Conservation (phyloP, 75 land plant genomes). For the Sequoia sempervirens region DNA sequence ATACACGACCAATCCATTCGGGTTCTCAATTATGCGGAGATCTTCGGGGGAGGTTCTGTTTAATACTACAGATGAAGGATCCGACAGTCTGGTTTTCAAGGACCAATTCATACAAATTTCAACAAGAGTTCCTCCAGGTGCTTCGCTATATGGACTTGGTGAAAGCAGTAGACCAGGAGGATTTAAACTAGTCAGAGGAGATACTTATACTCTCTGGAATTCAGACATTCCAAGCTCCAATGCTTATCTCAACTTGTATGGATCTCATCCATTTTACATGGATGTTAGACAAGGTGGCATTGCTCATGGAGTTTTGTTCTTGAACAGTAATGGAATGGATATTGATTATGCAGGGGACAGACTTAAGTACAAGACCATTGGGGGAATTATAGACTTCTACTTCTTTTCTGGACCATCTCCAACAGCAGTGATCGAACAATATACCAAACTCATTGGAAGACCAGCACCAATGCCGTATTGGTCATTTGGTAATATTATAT, state of each 20-base stretch:
- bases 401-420: constrained; percentile 81
- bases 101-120: constrained; percentile 89
- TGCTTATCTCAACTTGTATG: constrained; percentile 22
- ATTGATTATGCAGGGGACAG: constrained; percentile 40
- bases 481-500: constrained; percentile 52
- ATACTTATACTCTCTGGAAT: constrained; percentile 58
- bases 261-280: constrained; percentile 73
- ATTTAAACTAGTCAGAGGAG: constrained; percentile 12
- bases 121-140: constrained; percentile 42
- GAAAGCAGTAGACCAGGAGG: constrained; percentile 61
- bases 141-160: constrained; percentile 77
- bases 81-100: constrained; percentile 57
- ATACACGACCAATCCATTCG: constrained; percentile 53
- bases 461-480: constrained; percentile 93
- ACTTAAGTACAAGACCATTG: constrained; percentile 65
- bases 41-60: constrained; percentile 51
- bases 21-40: constrained; percentile 46
- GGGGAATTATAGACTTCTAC: constrained; percentile 79
- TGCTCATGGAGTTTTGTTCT: constrained; percentile 68
- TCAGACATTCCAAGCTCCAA: constrained; percentile 43
- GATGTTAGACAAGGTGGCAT: constrained; percentile 55
- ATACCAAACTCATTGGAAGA: constrained; percentile 75
- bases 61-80: constrained; percentile 25
- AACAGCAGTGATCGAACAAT: constrained; percentile 52
- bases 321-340: constrained; percentile 93